Base-by-base conservation (phyloP, 1,284 basidiomycete genomes). In the Cryptococcus floricola region DNA sequence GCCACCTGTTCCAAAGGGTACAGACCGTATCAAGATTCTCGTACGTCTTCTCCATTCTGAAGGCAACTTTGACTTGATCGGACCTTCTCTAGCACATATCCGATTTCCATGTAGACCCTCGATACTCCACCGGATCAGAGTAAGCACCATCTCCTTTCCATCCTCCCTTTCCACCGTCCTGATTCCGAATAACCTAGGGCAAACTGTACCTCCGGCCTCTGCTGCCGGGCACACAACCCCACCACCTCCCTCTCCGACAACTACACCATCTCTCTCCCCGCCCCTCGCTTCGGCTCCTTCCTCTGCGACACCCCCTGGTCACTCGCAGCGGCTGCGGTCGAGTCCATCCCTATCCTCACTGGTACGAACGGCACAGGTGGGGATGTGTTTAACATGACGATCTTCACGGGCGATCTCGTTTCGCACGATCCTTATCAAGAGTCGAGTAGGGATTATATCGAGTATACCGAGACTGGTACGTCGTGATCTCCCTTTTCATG, bases 101-200 rank as follows among this genome's bases (percentile, higher is more conserved):
- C 0, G 88, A 91, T 66, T 79, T 88, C 57, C 89, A 91, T 73
- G 76, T 91, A 51, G 89, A 91, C 68, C 84, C 88, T 86, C 87
- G 82, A 34, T 91, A 84, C 69, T 80, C 85, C 12, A 88, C 83
- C 38, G 85, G 86, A 16, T 78, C 85, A 5, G 88, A 91, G 56
- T 58, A 39, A 53, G 56, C 48, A 7, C 14, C 23, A 10, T 14
- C 7, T 46, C 23, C 41, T n/a, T 52, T 41, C 31, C 41, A 18
- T 8, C 12, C 16, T 5, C 16, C 23, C 9, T 45, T 19, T 19
- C 19, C 19, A 19, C 18, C 8, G 10, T n/a, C 38, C 28, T 25
- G 9, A n/a, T 10, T 16, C 38, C 39, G 38, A 48, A 7, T 52
- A 23, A 18, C 14, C 41, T 23, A 58, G 56, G 73, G 87, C 83